Base-by-base conservation (phyloP, 257 asterid species). In the Scutellaria minor region DNA sequence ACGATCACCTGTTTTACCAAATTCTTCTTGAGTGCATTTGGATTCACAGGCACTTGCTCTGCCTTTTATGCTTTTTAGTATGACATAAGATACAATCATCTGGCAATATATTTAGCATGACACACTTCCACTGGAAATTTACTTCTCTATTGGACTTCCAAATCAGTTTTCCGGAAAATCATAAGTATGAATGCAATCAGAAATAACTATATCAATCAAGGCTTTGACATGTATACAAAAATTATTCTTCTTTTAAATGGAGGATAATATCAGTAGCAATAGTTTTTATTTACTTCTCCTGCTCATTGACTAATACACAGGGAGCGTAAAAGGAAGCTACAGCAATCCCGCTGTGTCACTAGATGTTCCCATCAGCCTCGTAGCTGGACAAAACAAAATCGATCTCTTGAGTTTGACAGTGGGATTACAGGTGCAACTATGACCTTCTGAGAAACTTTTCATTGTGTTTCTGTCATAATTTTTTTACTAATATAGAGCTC, bases 381-480 rank as follows among this genome's bases (percentile, higher is more conserved):
- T 45, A 10, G 47, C 76, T 42, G 92, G 96, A 64, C 72, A 77
- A 48, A 92, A 88, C 79, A 80, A 72, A 62, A 81, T 92, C 15
- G 93, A 87, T 79, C 90, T 91, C 69, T 84, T 91, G 85, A 91
- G 96, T 74, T 75, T 81, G 77, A 89, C 96, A 20, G 93, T 91
- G 62, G 97, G 97, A 14, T 85, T 92, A 62, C 95, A 89, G 92
- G 96, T 91, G 59, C 1, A 78, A 53, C 48, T 83, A 24, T 24
- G 47, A 69, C 40, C 40, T 80, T 47, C 31, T 9, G 13, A 54
- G 37, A 15, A 55, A 55, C 48, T 7, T 63, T 14, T n/a, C 14
- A 41, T n/a, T 31, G 40, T 47, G 18, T 45, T 47, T 9, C 31
- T 40, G 50, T 31, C 18, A 46, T 48, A 22, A 35, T 6, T 45